Percentiles rank a stretch among this genome's conserved stretches.
phyloP scores from a whole-genome alignment of 2,329 filamentous ascomycete genomes.

The Fusarium hainanense region DNA sequence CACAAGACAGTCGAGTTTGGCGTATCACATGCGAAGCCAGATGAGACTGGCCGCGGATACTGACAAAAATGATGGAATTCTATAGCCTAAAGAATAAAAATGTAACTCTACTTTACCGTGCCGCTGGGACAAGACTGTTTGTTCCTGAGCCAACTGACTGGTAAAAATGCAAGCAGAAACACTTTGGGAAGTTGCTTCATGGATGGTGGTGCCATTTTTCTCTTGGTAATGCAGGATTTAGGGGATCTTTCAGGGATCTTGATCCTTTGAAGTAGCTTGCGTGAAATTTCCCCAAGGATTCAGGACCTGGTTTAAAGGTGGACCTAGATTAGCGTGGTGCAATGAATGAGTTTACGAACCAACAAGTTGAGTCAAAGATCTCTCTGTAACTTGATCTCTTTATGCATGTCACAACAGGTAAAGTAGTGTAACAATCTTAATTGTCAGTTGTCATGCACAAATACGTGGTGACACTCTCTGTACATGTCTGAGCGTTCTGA shows the following conservation, averaged over 20 bases:
- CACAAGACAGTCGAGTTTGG: slow-evolving; percentile 27
- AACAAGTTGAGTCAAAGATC: not conserved
- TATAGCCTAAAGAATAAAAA: not conserved
- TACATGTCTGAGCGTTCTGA: not conserved
- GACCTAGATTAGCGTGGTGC: not conserved
- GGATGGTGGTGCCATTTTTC: not conserved
- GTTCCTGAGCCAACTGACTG: slow-evolving; percentile 2
- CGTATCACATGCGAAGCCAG: not conserved
- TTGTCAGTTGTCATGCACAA: too few species aligned
- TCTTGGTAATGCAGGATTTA: not conserved
- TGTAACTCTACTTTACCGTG: not conserved
- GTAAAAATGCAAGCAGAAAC: not conserved
- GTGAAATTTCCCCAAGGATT: not conserved
- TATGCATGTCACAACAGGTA: not conserved
- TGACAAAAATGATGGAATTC: not conserved
- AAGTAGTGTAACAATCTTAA: not conserved
- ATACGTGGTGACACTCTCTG: not conserved
- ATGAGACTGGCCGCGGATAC: not conserved
- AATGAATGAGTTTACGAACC: not conserved
- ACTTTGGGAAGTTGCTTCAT: not conserved
- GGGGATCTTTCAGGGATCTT: not conserved
- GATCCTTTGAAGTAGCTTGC: not conserved
- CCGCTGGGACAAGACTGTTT: not conserved
- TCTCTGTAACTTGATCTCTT: not conserved
- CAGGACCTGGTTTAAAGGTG: not conserved